phyloP scores from a whole-genome alignment of 768 basidiomycete genomes.

The Obba rivulosa region DNA sequence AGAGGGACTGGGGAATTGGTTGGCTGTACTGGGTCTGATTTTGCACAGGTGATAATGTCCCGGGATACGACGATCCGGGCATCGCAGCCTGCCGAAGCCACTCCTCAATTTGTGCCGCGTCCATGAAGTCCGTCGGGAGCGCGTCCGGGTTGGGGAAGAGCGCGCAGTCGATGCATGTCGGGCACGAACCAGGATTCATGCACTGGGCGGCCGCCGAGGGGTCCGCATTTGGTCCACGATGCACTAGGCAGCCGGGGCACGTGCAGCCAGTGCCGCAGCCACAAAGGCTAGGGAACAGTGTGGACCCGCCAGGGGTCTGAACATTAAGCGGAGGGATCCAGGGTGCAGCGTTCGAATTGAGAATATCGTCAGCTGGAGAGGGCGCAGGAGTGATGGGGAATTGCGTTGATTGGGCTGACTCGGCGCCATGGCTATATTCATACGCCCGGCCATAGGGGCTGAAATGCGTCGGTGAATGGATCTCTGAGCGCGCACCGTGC shows the following conservation, averaged over 20 bases:
- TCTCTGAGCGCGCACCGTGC: slow-evolving; percentile 40
- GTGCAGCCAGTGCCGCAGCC: slow-evolving; percentile 58
- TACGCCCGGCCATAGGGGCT: slow-evolving; percentile 70
- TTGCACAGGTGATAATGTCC: slow-evolving; percentile 23
- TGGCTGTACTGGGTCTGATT: not conserved
- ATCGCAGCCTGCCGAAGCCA: slow-evolving; percentile 60
- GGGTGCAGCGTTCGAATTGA: not conserved
- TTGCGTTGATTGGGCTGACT: slow-evolving; percentile 22
- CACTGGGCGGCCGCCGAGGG: slow-evolving; percentile 21
- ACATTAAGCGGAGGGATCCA: slow-evolving; percentile 4
- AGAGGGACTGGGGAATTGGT: not conserved
- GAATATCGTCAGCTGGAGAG: not conserved
- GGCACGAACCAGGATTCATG: slow-evolving; percentile 31
- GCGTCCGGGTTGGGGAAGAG: slow-evolving; percentile 45
- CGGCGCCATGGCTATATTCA: slow-evolving; percentile 39
- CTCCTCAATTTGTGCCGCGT: slow-evolving; percentile 43
- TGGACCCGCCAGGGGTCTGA: slow-evolving; percentile 10
- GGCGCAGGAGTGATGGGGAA: not conserved
- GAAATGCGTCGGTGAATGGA: slow-evolving; percentile 43
- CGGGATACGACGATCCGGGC: slow-evolving; percentile 20
- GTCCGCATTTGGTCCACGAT: slow-evolving; percentile 35
- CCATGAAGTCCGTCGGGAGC: slow-evolving; percentile 33
- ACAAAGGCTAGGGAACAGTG: slow-evolving; percentile 44
- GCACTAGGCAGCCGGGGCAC: slow-evolving; percentile 62
- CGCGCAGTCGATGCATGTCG: slow-evolving; percentile 59